phyloP scores from a whole-genome alignment of 345 rosid species.

The Pistacia vera region DNA sequence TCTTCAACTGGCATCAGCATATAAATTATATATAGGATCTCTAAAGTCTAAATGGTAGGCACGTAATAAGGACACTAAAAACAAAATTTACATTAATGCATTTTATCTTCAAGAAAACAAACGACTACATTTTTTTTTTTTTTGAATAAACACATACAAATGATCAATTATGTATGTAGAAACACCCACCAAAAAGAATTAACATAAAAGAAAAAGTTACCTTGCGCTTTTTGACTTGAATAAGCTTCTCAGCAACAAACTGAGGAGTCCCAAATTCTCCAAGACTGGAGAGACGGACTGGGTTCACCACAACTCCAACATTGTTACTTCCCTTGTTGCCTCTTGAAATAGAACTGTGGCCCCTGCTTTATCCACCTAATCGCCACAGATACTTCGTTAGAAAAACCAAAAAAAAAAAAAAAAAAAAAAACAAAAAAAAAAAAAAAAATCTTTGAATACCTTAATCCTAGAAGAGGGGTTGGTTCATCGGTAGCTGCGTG shows the following conservation, averaged over 20 bases:
- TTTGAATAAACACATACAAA: too few relatives aligned
- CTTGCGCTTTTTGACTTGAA: conserved; percentile 85
- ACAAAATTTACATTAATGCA: too few relatives aligned
- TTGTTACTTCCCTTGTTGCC: conserved; percentile 66
- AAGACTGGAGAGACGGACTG: conserved; percentile 75
- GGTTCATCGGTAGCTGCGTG: background rate
- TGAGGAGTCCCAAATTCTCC: conserved; percentile 78
- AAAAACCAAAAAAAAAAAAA: background rate
- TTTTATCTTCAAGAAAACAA: too few relatives aligned
- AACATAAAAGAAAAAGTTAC: conserved; percentile 26
- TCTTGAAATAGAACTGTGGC: conserved; percentile 85
- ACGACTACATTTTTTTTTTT: too few relatives aligned
- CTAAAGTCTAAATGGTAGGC: too few relatives aligned
- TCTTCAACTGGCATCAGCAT: background rate
- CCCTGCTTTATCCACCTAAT: conserved; percentile 87
- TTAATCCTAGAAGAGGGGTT: conserved; percentile 72
- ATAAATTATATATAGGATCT: too few relatives aligned
- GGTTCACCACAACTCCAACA: conserved; percentile 84
- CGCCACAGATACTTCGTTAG: conserved; percentile 1
- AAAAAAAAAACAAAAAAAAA: background rate
- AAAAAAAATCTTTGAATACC: conserved; percentile 35
- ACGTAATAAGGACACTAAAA: too few relatives aligned
- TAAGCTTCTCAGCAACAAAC: conserved; percentile 83
- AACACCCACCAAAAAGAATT: background rate
- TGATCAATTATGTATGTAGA: background rate